Evolutionary conservation across 176 grass and related monocot genomes (phyloP).

Genomic region (Tillandsia fasciculata): DNA sequence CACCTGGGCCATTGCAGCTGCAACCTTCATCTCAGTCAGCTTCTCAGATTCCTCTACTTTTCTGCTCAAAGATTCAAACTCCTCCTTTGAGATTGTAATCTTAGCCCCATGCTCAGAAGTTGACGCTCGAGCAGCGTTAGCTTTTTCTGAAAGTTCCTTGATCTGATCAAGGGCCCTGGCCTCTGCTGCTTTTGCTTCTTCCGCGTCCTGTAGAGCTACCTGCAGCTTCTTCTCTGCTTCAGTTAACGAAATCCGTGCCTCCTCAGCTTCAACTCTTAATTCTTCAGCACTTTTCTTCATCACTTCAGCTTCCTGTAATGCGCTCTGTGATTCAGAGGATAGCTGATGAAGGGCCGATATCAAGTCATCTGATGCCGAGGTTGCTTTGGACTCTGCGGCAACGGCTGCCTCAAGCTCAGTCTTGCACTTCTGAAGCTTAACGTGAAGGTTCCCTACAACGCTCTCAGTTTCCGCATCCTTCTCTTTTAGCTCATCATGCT

Average conservation of each 20-base stretch:
- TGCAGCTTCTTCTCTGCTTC: slow-evolving; percentile 70
- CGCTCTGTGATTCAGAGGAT: slow-evolving; percentile 71
- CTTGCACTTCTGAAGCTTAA: slow-evolving; percentile 92
- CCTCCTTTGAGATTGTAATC: slow-evolving; percentile 90
- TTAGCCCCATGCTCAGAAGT: slow-evolving; percentile 64
- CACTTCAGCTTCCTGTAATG: slow-evolving; percentile 78
- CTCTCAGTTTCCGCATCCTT: slow-evolving; percentile 80
- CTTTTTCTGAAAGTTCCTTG: slow-evolving; percentile 72
- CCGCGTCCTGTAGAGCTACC: slow-evolving; percentile 61
- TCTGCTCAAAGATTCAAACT: slow-evolving; percentile 71
- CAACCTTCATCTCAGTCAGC: slow-evolving; percentile 86
- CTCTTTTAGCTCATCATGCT: slow-evolving; percentile 72
- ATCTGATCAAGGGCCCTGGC: slow-evolving; percentile 76
- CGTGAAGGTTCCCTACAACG: slow-evolving; percentile 56
- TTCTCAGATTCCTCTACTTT: slow-evolving; percentile 88
- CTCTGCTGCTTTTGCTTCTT: slow-evolving; percentile 80
- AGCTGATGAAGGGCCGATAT: slow-evolving; percentile 71
- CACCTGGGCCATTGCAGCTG: slow-evolving; percentile 85
- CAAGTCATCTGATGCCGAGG: slow-evolving; percentile 75
- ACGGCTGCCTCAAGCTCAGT: slow-evolving; percentile 82
- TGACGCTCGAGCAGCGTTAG: slow-evolving; percentile 62
- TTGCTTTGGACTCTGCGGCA: slow-evolving; percentile 66
- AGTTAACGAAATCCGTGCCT: slow-evolving; percentile 35
- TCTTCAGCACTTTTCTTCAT: slow-evolving; percentile 80
- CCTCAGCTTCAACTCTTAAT: slow-evolving; percentile 59